Evolutionary conservation across 148 eudicot genomes (phyloP).

Genomic region (Fagopyrum esculentum): DNA sequence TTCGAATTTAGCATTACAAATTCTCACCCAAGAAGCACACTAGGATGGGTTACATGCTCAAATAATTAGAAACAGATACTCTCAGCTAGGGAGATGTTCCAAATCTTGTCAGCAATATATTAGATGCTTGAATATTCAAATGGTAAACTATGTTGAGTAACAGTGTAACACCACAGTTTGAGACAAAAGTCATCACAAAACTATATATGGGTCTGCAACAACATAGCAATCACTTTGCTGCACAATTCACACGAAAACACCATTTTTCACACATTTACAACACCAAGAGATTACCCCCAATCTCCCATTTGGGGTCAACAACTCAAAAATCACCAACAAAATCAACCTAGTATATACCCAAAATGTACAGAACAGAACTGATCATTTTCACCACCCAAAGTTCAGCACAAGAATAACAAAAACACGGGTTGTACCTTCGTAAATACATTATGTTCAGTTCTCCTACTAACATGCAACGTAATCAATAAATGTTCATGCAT

Average conservation of each 20-base stretch:
- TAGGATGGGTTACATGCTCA: too few relatives aligned
- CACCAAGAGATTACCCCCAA: background rate
- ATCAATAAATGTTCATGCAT: background rate
- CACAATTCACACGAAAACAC: background rate
- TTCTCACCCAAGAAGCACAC: too few relatives aligned
- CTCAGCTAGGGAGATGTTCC: too few relatives aligned
- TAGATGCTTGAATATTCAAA: too few relatives aligned
- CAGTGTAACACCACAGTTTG: too few relatives aligned
- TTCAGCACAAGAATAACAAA: background rate
- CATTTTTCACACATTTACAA: background rate
- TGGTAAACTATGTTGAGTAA: too few relatives aligned
- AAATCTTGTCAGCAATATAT: too few relatives aligned
- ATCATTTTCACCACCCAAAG: background rate
- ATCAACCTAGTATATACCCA: background rate
- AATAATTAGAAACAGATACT: too few relatives aligned
- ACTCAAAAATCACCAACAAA: background rate
- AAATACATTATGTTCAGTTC: background rate
- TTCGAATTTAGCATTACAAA: too few relatives aligned
- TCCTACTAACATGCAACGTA: conserved; percentile 6
- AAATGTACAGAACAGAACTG: background rate
- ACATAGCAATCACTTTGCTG: background rate
- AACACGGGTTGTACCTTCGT: background rate
- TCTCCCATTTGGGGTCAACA: background rate
- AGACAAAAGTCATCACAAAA: too few relatives aligned
- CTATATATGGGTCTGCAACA: background rate